Conservation (phyloP, 495 filamentous ascomycete genomes). For the Aspergillus bertholletiae region DNA sequence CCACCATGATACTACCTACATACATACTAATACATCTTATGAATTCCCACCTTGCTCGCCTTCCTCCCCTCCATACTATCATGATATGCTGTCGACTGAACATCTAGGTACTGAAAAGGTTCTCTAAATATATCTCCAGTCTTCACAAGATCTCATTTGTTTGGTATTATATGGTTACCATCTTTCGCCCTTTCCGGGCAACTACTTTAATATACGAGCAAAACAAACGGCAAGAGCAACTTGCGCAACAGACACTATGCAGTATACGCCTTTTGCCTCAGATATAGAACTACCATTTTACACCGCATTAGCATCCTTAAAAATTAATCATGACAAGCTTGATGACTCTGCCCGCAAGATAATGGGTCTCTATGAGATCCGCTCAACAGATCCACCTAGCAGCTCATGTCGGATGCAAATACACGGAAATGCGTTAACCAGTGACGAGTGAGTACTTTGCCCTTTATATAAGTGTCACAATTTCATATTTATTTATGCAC, state of each 20-base stretch:
- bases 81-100: background rate
- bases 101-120: too few species aligned
- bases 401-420: constrained; percentile 83
- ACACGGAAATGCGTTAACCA: constrained; percentile 77
- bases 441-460: constrained; percentile 62
- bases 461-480: background rate
- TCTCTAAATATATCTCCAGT: too few species aligned
- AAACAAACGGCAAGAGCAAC: background rate
- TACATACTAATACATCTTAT: too few species aligned
- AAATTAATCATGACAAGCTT: constrained; percentile 95
- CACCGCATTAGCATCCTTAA: constrained; percentile 77
- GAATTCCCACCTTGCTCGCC: too few species aligned
- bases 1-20: too few species aligned
- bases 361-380: constrained; percentile 87
- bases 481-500: background rate
- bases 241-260: constrained; percentile 24
- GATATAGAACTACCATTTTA: constrained; percentile 97
- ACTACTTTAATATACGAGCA: background rate
- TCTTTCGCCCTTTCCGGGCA: background rate
- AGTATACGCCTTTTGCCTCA: constrained; percentile 82
- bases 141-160: too few species aligned
- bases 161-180: too few species aligned
- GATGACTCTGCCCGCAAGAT: constrained; percentile 85
- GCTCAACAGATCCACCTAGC: constrained; percentile 60
- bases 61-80: background rate